Percentiles rank a stretch among this genome's conserved stretches.
These are phyloP conservation scores for Neurospora crassa DNA, from an alignment of 2,329 filamentous ascomycete species.

Conservation along the genomic window DNA sequence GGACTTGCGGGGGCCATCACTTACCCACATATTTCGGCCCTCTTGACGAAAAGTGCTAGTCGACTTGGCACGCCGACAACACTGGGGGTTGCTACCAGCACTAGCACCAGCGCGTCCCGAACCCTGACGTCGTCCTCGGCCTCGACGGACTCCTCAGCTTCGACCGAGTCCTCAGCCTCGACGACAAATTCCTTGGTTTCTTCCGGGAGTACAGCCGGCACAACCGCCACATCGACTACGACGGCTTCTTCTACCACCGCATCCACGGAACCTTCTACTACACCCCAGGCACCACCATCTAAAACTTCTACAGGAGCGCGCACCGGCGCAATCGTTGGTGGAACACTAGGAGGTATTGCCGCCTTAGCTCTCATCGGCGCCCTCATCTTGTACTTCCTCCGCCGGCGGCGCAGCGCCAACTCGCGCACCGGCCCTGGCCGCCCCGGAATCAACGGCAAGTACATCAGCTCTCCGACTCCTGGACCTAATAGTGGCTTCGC, in stretches of 20 bases:
- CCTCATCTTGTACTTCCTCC: constrained; percentile 33
- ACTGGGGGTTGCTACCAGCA: constrained; percentile 23
- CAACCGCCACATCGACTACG: constrained; percentile 3
- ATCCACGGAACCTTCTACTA: constrained; percentile 13
- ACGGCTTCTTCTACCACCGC: constrained; percentile 9
- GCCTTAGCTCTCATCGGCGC: constrained; percentile 33
- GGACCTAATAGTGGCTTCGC: constrained; percentile 26
- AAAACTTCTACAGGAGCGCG: constrained; percentile 15
- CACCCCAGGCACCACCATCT: constrained; percentile 15
- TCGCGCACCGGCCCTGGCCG: constrained; percentile 30
- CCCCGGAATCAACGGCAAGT: constrained; percentile 25
- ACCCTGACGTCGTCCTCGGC: constrained; percentile 9
- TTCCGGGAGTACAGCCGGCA: background rate
- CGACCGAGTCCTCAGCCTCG: constrained; percentile 14
- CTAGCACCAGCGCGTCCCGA: constrained; percentile 10
- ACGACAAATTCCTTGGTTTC: constrained; percentile 5
- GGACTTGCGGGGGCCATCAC: constrained; percentile 29
- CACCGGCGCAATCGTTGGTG: constrained; percentile 45
- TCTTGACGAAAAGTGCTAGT: constrained; percentile 30
- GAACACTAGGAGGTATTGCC: constrained; percentile 41
- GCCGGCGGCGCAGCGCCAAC: constrained; percentile 33
- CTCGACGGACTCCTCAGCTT: constrained; percentile 11
- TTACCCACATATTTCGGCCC: constrained; percentile 30
- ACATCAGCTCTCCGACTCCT: constrained; percentile 26
- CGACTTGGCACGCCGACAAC: constrained; percentile 32